Evolutionary conservation across 2,329 filamentous ascomycete species (phyloP), one percentile per base, ranked within the genome.

Genomic region (Davidsoniella neocaledoniae): DNA sequence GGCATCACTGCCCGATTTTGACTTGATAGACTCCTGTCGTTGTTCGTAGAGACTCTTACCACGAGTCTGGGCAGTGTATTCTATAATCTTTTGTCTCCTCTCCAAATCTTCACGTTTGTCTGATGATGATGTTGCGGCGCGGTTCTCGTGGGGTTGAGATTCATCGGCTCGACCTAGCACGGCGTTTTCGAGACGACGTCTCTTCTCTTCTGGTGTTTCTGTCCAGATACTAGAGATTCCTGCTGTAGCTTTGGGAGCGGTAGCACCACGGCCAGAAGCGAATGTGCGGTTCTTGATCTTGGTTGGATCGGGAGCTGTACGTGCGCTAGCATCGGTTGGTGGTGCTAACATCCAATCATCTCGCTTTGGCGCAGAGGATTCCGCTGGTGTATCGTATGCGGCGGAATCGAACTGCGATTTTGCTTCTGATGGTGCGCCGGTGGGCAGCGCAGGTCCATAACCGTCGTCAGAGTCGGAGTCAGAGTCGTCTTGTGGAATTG

Each of bases 181-280:
- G 48, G 91, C 78, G 61, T 94, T 79, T 57, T 83, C 80, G 19
- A 95, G 66, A 38, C 86, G 74, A 63, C 82, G 80, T 52, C 84
- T 77, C 63, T 93, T 94, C 64, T 95, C 76, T 61, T 90, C 84
- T 0, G 86, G 84, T 7, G 86, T 94, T 63, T 96, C 90, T 0
- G 86, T 88, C 90, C 90, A 96, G 41, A 90, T 77, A 19, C 77
- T 78, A 59, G 76, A 74, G 43, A 86, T 72, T 4, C 61, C 63
- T 8, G 58, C 54, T 6, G 48, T 33, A n/a, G 19, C 33, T 21
- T 47, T 44, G 8, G 57, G 54, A 0, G 57, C 49, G 1, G 61
- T 58, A 3, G 61, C 60, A 2, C 66, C 62, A 10, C 67, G 66
- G 3, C 74, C 73, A 37, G 82, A 83, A 47, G 86, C 79, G 68